Evolutionary conservation across 176 grass and related monocot species (phyloP).

Genomic region (Aegilops umbellulata): DNA sequence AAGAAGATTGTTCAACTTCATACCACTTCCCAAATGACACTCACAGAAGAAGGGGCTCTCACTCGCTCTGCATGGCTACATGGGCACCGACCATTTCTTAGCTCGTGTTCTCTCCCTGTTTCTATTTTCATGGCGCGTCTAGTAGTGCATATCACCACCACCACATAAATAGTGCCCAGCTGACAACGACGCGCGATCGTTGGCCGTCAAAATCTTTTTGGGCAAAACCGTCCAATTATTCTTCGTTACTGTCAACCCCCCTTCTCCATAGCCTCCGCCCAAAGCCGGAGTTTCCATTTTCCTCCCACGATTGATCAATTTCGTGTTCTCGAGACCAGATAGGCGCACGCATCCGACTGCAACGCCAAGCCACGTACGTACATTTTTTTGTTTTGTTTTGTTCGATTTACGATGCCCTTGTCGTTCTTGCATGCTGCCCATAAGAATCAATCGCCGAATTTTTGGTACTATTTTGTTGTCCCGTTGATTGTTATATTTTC

Average conservation of each 20-base stretch:
- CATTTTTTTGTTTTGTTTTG: background rate
- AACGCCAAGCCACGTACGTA: background rate
- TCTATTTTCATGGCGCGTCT: constrained; percentile 7
- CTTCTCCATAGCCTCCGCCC: constrained; percentile 9
- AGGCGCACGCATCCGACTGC: background rate
- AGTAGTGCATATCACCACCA: background rate
- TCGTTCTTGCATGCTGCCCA: background rate
- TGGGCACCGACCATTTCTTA: constrained; percentile 4
- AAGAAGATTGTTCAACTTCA: no score
- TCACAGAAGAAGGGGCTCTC: background rate
- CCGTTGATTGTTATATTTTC: background rate
- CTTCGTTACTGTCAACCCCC: constrained; percentile 14
- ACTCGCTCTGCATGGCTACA: background rate
- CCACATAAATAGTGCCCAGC: constrained; percentile 25
- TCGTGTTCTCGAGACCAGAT: background rate
- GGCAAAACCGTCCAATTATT: constrained; percentile 11
- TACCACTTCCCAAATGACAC: background rate
- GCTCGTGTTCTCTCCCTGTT: background rate
- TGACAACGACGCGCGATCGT: constrained; percentile 10
- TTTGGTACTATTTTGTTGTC: background rate
- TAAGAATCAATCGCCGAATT: background rate
- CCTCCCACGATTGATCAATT: background rate
- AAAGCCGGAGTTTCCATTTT: background rate
- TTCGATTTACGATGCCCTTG: background rate
- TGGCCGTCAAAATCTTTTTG: background rate